Conservation (phyloP, 768 basidiomycete species). For the Chalciporus sphaerocephalus region DNA sequence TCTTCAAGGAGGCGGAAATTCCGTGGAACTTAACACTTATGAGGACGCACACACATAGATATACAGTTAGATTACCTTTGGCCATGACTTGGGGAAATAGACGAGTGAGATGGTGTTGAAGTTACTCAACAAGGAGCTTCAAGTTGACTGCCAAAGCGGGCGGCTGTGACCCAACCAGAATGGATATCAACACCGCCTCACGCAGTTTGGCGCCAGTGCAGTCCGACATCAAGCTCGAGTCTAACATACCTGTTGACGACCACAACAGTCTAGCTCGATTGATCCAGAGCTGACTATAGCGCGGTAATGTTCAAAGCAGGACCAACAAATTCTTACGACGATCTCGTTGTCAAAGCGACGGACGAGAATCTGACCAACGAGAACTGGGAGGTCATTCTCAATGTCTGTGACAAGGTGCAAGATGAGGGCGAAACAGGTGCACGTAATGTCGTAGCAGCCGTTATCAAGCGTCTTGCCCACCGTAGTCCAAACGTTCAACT, state of each 20-base stretch:
- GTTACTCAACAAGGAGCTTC: too few species aligned
- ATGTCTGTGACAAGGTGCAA: slow-evolving; percentile 92
- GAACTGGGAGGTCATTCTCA: slow-evolving; percentile 93
- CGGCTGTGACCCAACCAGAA: too few species aligned
- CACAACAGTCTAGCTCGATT: slow-evolving; percentile 11
- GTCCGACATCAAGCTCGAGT: slow-evolving; percentile 3
- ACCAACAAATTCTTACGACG: slow-evolving; percentile 77
- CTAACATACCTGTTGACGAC: slow-evolving; percentile 17
- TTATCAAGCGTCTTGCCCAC: slow-evolving; percentile 89
- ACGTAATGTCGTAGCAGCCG: slow-evolving; percentile 74
- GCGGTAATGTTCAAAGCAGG: slow-evolving; percentile 65
- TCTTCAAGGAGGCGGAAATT: slow-evolving; percentile 97
- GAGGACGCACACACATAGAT: background rate
- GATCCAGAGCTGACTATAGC: slow-evolving; percentile 1
- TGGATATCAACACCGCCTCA: slow-evolving; percentile 28
- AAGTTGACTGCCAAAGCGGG: too few species aligned
- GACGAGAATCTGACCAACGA: slow-evolving; percentile 93
- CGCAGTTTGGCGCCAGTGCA: slow-evolving; percentile 20
- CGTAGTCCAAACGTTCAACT: slow-evolving; percentile 96
- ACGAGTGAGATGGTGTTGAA: slow-evolving; percentile 10
- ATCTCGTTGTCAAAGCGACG: slow-evolving; percentile 93
- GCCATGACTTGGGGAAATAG: slow-evolving; percentile 38
- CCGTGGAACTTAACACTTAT: slow-evolving; percentile 66
- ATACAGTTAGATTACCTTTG: slow-evolving; percentile 37
- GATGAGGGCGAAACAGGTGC: slow-evolving; percentile 88